Percentiles rank a stretch among this genome's conserved stretches.
Conservation (phyloP, 306 rosid genomes). For the Vigna trinervia region DNA sequence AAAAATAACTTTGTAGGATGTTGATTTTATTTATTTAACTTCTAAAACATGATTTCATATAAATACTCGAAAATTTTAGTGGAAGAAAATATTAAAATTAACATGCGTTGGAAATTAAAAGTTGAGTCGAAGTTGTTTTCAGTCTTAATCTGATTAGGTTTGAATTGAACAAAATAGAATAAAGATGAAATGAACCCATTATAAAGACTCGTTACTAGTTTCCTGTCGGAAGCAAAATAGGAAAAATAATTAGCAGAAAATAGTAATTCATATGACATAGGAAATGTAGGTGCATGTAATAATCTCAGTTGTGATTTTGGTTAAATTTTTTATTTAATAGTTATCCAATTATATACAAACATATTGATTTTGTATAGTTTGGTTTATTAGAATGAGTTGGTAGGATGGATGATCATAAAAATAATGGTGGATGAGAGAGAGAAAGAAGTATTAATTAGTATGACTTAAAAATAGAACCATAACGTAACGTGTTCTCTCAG, state of each 20-base stretch:
- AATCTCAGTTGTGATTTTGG: neutral
- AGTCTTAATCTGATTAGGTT: no score
- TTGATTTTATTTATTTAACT: no score
- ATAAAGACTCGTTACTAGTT: no score
- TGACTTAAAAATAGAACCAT: neutral
- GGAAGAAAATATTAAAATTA: no score
- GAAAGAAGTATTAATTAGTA: neutral
- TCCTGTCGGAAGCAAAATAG: neutral
- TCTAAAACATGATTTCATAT: no score
- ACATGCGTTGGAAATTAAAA: no score
- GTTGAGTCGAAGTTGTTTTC: no score
- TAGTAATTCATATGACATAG: neutral
- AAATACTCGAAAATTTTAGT: no score
- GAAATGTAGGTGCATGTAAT: neutral
- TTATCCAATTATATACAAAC: neutral
- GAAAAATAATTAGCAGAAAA: neutral
- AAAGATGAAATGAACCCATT: no score
- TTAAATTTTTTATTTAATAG: neutral
- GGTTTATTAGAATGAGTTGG: neutral
- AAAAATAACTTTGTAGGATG: no score
- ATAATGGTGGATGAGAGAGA: neutral
- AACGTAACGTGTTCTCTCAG: constrained; percentile 15
- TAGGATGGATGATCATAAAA: neutral
- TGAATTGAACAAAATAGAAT: neutral
- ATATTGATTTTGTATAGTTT: neutral